Base-by-base conservation (phyloP, 2,329 filamentous ascomycete species). In the Blastomyces silverae region DNA sequence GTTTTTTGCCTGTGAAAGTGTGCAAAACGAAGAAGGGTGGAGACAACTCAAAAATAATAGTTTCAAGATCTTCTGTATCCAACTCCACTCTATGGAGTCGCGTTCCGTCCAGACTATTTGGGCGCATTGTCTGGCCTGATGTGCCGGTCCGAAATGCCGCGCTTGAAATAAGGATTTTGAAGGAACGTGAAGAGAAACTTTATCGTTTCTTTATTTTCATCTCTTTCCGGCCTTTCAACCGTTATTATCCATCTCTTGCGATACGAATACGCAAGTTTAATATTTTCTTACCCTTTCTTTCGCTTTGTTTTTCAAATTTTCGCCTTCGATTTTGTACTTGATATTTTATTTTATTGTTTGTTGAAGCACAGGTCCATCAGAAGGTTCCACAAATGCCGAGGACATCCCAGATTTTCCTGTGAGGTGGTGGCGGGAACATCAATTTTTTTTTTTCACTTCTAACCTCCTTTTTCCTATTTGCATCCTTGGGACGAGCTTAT, bases 31-130 rank as follows among this genome's bases (percentile, higher is more conserved):
- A 28, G n/a, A 28, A n/a, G 15, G 15, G 37, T 56, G 17, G 11
- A 20, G 34, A 37, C 3, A n/a, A 25, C 3, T 39, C 20, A 25
- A 39, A 42, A 58, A 39, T 15, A 8, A 58, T 39, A 20, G 55
- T 46, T 28, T 46, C 57, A 60, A 60, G 57, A 22, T 17, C 57
- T 46, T 25, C 42, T 48, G n/a, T 37, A n/a, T 22, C 10, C 58
- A 61, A 61, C 42, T 61, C 58, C 58, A 50, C 44, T 37, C 2
- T 37, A 42, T 61, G 42, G 58, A 48, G 39, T 34, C 44, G 25
- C 6, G 58, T 25, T 13, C 34, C 39, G 31, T 58, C 17, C 3
- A 20, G 22, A 28, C 17, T 8, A 20, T 42, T 50, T 7, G 25
- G 28, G 42, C 2, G 17, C 15, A 6, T 7, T 48, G 22, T 15